Evolutionary conservation across 2,329 filamentous ascomycete species (phyloP).

Genomic region (Phialophora expanda): DNA sequence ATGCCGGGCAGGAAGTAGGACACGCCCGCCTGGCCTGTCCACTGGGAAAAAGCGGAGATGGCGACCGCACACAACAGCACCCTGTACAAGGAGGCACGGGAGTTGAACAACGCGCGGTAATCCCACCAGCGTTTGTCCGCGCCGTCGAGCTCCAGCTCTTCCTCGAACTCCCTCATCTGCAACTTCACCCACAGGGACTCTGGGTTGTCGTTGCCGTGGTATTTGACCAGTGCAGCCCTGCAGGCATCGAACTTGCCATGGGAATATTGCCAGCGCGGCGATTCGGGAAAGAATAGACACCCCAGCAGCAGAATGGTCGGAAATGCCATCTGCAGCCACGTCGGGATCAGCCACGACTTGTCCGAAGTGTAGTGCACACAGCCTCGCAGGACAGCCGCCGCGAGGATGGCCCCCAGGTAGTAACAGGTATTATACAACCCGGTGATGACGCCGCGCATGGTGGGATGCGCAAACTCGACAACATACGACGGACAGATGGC

Average conservation of each 20-base stretch:
- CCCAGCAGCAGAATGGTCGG: conserved; percentile 14
- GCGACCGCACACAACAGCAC: background rate
- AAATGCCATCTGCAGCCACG: conserved; percentile 52
- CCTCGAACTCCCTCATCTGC: conserved; percentile 41
- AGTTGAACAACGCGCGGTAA: conserved; percentile 11
- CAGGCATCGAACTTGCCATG: conserved; percentile 63
- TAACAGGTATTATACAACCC: conserved; percentile 48
- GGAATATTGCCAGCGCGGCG: conserved; percentile 37
- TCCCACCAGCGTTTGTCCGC: conserved; percentile 12
- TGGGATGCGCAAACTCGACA: conserved; percentile 48
- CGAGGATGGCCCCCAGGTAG: conserved; percentile 6
- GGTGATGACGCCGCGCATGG: conserved; percentile 12
- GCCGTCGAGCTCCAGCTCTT: background rate
- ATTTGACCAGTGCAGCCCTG: conserved; percentile 59
- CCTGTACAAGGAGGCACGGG: background rate
- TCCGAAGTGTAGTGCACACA: conserved; percentile 8
- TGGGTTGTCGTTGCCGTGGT: conserved; percentile 59
- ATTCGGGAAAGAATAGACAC: conserved; percentile 54
- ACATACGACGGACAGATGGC: conserved; percentile 44
- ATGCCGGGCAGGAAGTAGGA: conserved; percentile 47
- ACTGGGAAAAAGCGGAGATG: background rate
- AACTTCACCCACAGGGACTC: conserved; percentile 39
- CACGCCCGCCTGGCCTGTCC: conserved; percentile 32
- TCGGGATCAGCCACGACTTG: conserved; percentile 3
- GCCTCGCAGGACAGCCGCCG: background rate